These are phyloP conservation scores for Neurospora discreta DNA, from an alignment of 495 filamentous ascomycete species.

Conservation along the genomic window DNA sequence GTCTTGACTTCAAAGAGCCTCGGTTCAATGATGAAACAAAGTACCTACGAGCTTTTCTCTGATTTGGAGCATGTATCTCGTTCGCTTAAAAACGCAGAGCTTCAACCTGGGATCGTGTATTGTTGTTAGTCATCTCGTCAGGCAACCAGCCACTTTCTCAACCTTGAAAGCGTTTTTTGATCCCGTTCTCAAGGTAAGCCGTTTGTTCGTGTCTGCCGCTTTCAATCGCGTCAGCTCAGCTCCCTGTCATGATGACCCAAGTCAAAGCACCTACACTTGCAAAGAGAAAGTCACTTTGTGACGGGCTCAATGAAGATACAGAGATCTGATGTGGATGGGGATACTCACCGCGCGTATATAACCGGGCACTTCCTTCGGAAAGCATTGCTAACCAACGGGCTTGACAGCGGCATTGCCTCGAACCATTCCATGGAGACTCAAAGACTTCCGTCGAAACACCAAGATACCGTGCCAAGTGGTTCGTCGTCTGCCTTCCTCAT, in stretches of 20 bases:
- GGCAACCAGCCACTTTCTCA: neutral
- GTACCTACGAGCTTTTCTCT: neutral
- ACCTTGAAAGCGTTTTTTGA: neutral
- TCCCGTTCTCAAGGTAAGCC: neutral
- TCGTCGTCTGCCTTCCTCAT: neutral
- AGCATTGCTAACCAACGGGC: neutral
- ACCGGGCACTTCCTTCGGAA: neutral
- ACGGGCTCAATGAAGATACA: neutral
- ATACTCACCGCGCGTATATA: neutral
- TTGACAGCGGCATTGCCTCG: neutral
- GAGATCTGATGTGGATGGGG: neutral
- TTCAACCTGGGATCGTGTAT: neutral
- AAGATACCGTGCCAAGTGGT: neutral
- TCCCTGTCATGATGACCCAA: neutral
- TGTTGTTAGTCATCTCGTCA: neutral
- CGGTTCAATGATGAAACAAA: neutral
- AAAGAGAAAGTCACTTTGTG: neutral
- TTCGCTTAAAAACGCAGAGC: neutral
- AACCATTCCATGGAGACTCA: neutral
- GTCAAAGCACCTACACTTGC: neutral
- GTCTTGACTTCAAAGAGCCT: neutral
- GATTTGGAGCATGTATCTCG: neutral
- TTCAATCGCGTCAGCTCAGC: neutral
- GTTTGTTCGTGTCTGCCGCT: neutral
- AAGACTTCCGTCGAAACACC: neutral